These are phyloP conservation scores for Syzygium grande DNA, from an alignment of 345 rosid species.

Conservation along the genomic window DNA sequence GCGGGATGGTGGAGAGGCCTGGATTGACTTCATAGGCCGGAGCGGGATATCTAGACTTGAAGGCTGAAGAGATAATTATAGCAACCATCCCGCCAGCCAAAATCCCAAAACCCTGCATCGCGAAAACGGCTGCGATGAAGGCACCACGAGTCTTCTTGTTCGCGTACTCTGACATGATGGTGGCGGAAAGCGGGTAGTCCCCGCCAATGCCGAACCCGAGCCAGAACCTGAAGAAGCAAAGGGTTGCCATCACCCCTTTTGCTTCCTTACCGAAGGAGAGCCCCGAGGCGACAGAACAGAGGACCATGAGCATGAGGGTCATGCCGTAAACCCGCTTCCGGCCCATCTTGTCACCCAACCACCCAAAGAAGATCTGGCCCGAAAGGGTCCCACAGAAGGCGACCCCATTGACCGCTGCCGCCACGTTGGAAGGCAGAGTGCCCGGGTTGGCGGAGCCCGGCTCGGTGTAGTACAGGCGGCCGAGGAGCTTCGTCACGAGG, in stretches of 20 bases:
- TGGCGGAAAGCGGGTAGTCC: conserved; percentile 71
- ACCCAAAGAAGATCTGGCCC: conserved; percentile 58
- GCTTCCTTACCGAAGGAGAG: conserved; percentile 50
- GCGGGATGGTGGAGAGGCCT: conserved; percentile 1
- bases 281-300: conserved; percentile 54
- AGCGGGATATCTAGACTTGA: not conserved
- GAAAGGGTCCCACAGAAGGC: conserved; percentile 51
- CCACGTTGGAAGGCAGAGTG: conserved; percentile 5
- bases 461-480: conserved; percentile 28
- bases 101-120: conserved; percentile 76
- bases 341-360: conserved; percentile 53
- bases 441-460: not conserved
- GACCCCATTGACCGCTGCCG: conserved; percentile 27
- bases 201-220: conserved; percentile 75
- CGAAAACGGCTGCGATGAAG: conserved; percentile 63
- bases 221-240: conserved; percentile 54
- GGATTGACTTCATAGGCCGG: conserved; percentile 24
- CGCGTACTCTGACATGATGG: conserved; percentile 80
- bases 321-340: conserved; percentile 56
- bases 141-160: conserved; percentile 67
- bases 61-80: conserved; percentile 22
- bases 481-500: conserved; percentile 29
- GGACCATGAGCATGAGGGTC: conserved; percentile 42
- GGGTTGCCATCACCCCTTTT: conserved; percentile 42
- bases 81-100: conserved; percentile 46